Evolutionary conservation across 257 asterid genomes (phyloP), one percentile per base, ranked within the genome.

Genomic region (Fraxinus anomala): DNA sequence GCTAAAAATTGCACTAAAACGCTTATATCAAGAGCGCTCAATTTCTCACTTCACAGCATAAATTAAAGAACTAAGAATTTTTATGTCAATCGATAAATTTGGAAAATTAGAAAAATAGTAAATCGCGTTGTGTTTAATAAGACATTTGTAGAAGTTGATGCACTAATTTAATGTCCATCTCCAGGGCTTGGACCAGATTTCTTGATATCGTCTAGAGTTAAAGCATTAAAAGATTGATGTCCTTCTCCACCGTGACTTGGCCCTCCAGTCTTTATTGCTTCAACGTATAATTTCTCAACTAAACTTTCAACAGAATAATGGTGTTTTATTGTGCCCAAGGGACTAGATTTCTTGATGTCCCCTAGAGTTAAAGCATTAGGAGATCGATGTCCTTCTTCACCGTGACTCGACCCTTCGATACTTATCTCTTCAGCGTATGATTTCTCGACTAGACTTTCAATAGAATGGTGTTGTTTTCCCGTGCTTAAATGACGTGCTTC

Each of bases 111-210:
- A 59, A 21, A 7, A 24, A 24, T 63, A 8, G 0, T 4, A 23
- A 26, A 63, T 26, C 0, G 11, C 26, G 2, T 24, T 9, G n/a
- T 0, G 11, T 59, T 1, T 21, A n/a, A 59, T 4, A 19, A 59
- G 7, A n/a, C 1, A 23, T 8, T 5, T 61, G 68, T n/a, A n/a
- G 33, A 21, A 24, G 33, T 24, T 24, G 23, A 61, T 24, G 2
- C 3, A 61, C 5, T n/a, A 9, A 33, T 30, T 40, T 42, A 72
- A 21, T 72, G 75, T 71, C 89, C 87, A 0, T 0, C 85, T 42
- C 87, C 85, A 6, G 82, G 85, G 74, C 89, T 85, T 1, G 91
- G 91, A 44, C 86, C 86, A 17, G 91, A 83, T 37, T 75, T 85
- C 85, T 83, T 85, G 30, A 82, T 80, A 14, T 82, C 89, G 3